phyloP scores from a whole-genome alignment of 108 stramenopile species.

The Craspedostauros australis region DNA sequence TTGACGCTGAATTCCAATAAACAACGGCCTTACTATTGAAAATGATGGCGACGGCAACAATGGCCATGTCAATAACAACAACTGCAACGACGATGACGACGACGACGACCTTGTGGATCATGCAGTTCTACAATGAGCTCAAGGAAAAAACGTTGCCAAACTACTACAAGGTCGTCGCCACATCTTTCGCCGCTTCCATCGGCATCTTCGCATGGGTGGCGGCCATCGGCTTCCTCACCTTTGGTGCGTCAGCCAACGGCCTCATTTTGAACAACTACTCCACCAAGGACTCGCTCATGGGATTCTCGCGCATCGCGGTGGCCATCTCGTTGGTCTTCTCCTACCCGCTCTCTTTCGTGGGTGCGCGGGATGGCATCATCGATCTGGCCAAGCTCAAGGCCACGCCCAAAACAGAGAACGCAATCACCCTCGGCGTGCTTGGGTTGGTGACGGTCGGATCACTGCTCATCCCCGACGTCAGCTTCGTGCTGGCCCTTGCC shows the following conservation, averaged over 20 bases:
- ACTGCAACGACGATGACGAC: no score
- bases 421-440: constrained; percentile 55
- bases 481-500: constrained; percentile 82
- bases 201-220: constrained; percentile 70
- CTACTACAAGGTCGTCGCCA: constrained; percentile 74
- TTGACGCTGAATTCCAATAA: no score
- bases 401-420: constrained; percentile 38
- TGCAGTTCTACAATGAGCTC: constrained; percentile 87
- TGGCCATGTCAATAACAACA: no score
- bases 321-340: constrained; percentile 61
- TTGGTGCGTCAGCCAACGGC: constrained; percentile 80
- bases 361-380: constrained; percentile 74
- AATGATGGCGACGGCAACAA: no score
- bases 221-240: constrained; percentile 88
- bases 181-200: constrained; percentile 71
- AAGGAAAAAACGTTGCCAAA: constrained; percentile 86
- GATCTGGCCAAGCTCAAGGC: constrained; percentile 60
- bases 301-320: constrained; percentile 86
- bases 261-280: constrained; percentile 95
- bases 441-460: constrained; percentile 66
- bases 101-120: no score
- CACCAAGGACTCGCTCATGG: constrained; percentile 80
- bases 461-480: constrained; percentile 64
- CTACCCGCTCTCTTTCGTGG: constrained; percentile 64
- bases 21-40: no score